A percentile compares a stretch with the other conserved stretches of the same genome.
phyloP scores from a whole-genome alignment of 352 stramenopile genomes.

The Pythium graminicola region DNA sequence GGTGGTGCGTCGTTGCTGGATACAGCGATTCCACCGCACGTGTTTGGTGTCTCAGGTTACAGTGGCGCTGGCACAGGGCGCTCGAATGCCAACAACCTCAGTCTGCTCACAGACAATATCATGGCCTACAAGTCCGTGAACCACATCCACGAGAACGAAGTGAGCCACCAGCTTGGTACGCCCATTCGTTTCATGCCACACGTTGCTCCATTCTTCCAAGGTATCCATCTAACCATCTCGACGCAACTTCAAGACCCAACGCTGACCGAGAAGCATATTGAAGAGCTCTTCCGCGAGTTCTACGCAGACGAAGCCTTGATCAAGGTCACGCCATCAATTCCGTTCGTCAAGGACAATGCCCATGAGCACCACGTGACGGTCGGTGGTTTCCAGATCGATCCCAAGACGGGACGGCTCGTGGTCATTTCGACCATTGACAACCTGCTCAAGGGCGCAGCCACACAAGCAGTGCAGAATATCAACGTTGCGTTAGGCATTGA shows the following conservation, averaged over 20 bases:
- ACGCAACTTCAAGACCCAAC: constrained; percentile 63
- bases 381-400: constrained; percentile 86
- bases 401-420: constrained; percentile 76
- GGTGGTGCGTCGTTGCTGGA: constrained; percentile 40
- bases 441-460: constrained; percentile 90
- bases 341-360: constrained; percentile 74
- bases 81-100: constrained; percentile 77
- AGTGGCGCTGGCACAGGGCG: constrained; percentile 76
- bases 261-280: constrained; percentile 60
- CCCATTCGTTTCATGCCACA: constrained; percentile 91
- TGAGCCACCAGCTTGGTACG: constrained; percentile 77
- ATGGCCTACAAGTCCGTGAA: constrained; percentile 88
- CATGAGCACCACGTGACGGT: constrained; percentile 71
- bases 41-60: constrained; percentile 88
- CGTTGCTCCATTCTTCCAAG: constrained; percentile 91
- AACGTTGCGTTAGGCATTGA: constrained; percentile 90
- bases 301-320: constrained; percentile 85
- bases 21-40: constrained; percentile 56
- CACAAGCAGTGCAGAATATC: constrained; percentile 93
- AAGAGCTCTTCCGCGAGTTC: constrained; percentile 70
- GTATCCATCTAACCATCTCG: constrained; percentile 89
- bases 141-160: constrained; percentile 87
- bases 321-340: constrained; percentile 59
- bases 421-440: constrained; percentile 91
- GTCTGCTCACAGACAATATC: constrained; percentile 80